phyloP scores from a whole-genome alignment of 148 eudicot species.

The Rhododendron ferrugineum region DNA sequence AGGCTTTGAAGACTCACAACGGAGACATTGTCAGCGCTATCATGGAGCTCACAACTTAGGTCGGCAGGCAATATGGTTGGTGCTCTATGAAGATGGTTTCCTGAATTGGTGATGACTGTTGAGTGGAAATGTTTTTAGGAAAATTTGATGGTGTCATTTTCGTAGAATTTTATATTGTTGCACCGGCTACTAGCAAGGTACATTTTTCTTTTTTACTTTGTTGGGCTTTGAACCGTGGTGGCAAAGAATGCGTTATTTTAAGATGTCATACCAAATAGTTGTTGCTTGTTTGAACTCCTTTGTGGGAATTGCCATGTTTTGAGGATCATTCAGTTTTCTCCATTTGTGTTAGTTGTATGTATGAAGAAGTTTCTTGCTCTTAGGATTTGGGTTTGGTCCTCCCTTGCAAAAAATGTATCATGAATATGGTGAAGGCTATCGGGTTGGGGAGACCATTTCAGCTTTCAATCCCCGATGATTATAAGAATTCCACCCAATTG shows the following conservation, averaged over 20 bases:
- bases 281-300: background rate
- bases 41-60: conserved; percentile 77
- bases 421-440: background rate
- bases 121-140: conserved; percentile 6
- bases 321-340: background rate
- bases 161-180: background rate
- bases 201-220: background rate
- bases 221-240: background rate
- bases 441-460: background rate
- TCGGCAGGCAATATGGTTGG: conserved; percentile 6
- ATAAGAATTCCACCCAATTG: background rate
- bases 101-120: background rate
- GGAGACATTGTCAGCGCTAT: conserved; percentile 88
- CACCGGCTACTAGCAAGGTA: conserved; percentile 1
- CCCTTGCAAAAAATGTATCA: background rate
- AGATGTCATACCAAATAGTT: background rate
- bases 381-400: background rate
- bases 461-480: background rate
- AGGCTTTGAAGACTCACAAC: conserved; percentile 60
- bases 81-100: background rate
- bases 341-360: background rate
- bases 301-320: background rate
- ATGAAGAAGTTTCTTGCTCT: background rate
- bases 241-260: background rate
- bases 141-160: conserved; percentile 11